A percentile compares a stretch with the other conserved stretches of the same genome.
Evolutionary conservation across 352 stramenopile genomes (phyloP).

Genomic region (Globisporangium barbulae): DNA sequence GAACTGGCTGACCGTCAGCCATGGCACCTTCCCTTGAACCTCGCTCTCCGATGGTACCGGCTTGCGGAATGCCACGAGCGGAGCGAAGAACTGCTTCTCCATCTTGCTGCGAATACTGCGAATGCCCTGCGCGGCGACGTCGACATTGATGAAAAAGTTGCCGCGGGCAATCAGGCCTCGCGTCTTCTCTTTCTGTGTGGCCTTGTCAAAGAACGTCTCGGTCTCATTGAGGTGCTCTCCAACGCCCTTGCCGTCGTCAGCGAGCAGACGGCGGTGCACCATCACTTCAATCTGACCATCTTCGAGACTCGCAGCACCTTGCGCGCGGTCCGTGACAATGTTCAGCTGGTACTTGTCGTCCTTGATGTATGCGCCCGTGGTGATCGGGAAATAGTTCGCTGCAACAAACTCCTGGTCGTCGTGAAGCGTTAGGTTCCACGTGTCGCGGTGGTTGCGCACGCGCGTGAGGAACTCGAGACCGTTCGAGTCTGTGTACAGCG

Average conservation of each 20-base stretch:
- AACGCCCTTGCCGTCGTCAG: constrained; percentile 94
- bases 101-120: constrained; percentile 55
- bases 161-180: constrained; percentile 68
- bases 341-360: constrained; percentile 81
- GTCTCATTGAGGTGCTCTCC: constrained; percentile 91
- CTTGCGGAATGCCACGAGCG: constrained; percentile 56
- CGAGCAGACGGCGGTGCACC: constrained; percentile 93
- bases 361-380: constrained; percentile 92
- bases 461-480: constrained; percentile 92
- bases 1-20: constrained; percentile 69
- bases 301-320: constrained; percentile 89
- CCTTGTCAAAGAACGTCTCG: constrained; percentile 76
- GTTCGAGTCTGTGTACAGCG: constrained; percentile 95
- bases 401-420: constrained; percentile 92
- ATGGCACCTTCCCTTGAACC: constrained; percentile 55
- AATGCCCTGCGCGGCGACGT: constrained; percentile 50
- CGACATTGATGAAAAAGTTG: constrained; percentile 69
- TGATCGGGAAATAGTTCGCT: constrained; percentile 98
- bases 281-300: constrained; percentile 96
- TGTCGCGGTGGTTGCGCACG: constrained; percentile 84
- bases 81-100: constrained; percentile 65
- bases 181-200: constrained; percentile 48
- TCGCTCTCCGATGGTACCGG: constrained; percentile 21
- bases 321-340: constrained; percentile 90
- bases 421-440: constrained; percentile 84